These are phyloP conservation scores for Pyrus hybrid DNA, from an alignment of 331 rosid species.

Conservation along the genomic window DNA sequence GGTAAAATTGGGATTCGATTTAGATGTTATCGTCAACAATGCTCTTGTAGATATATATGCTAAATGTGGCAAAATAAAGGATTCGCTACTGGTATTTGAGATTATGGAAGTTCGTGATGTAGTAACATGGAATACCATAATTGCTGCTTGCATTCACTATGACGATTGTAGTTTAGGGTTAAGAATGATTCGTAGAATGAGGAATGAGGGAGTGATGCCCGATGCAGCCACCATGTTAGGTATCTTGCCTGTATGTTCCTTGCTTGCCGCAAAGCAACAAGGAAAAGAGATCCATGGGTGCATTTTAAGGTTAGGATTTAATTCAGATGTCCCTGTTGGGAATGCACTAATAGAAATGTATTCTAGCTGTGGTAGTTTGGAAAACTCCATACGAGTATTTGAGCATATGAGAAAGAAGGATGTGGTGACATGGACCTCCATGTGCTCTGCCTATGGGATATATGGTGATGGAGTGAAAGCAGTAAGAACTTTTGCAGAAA, in stretches of 20 bases:
- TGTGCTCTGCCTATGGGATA: conserved; percentile 30
- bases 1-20: conserved; percentile 22
- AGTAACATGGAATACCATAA: conserved; percentile 30
- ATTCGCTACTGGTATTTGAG: conserved; percentile 14
- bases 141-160: conserved; percentile 20
- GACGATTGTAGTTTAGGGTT: conserved; percentile 18
- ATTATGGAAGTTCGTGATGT: conserved; percentile 23
- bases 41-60: conserved; percentile 25
- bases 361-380: conserved; percentile 29
- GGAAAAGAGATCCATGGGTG: conserved; percentile 39
- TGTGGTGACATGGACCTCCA: conserved; percentile 34
- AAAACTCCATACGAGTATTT: conserved; percentile 15
- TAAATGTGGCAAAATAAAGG: conserved; percentile 19
- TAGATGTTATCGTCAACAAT: conserved; percentile 15
- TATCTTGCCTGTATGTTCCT: conserved; percentile 22
- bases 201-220: conserved; percentile 19
- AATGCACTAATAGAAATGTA: conserved; percentile 38
- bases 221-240: conserved; percentile 26
- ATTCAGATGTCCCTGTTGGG: conserved; percentile 25
- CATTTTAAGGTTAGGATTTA: conserved; percentile 27
- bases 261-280: conserved; percentile 17
- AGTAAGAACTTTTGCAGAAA: conserved; percentile 18
- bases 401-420: conserved; percentile 24
- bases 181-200: conserved; percentile 14
- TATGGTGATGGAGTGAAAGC: conserved; percentile 36